Conservation (phyloP, 345 rosid species). For the Rhodamnia rubescens region DNA sequence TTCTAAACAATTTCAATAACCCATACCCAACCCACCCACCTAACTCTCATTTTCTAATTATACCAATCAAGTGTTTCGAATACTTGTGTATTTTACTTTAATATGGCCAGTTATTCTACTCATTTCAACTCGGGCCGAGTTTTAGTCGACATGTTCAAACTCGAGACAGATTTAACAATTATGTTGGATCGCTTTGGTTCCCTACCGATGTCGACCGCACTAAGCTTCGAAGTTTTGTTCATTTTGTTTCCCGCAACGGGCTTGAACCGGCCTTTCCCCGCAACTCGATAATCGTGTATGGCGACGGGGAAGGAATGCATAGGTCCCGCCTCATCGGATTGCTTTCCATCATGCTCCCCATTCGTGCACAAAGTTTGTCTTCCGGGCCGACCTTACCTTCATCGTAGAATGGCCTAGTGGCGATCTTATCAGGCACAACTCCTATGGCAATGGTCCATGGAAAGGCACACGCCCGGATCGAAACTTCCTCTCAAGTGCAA, state of each 20-base stretch:
- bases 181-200: background rate
- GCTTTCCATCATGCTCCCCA: background rate
- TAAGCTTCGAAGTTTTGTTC: too few relatives aligned
- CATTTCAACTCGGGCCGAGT: too few relatives aligned
- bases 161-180: too few relatives aligned
- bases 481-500: slow-evolving; percentile 8
- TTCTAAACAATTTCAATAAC: too few relatives aligned
- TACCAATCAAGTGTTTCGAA: too few relatives aligned
- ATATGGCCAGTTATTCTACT: too few relatives aligned
- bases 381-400: background rate
- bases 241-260: slow-evolving; percentile 10
- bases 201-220: too few relatives aligned
- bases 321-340: background rate
- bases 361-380: background rate
- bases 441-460: background rate
- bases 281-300: slow-evolving; percentile 25
- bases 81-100: too few relatives aligned
- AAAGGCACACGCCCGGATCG: slow-evolving; percentile 10
- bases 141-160: too few relatives aligned
- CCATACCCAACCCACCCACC: too few relatives aligned
- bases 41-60: too few relatives aligned
- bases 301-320: background rate
- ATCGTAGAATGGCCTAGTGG: background rate
- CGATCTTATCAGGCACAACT: background rate
- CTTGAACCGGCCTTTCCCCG: slow-evolving; percentile 27